Evolutionary conservation across 2,329 filamentous ascomycete species (phyloP).

Genomic region (Talaromyces sp.): DNA sequence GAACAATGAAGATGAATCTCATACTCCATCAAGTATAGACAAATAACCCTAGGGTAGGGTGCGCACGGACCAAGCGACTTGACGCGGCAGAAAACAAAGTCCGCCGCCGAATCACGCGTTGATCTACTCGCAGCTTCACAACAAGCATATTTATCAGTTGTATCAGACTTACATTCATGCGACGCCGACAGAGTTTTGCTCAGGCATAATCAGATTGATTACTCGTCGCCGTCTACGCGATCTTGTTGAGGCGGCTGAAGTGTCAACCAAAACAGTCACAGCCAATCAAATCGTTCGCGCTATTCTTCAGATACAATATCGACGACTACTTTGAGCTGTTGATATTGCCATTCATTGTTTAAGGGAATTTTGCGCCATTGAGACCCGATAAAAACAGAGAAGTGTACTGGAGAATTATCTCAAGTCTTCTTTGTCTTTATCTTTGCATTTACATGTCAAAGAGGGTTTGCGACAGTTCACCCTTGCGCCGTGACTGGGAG

Average conservation of each 20-base stretch:
- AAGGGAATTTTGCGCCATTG: background rate
- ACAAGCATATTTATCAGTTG: background rate
- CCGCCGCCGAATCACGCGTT: slow-evolving; percentile 4
- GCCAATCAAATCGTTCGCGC: slow-evolving; percentile 5
- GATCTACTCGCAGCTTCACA: background rate
- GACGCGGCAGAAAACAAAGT: slow-evolving; percentile 12
- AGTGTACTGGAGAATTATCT: background rate
- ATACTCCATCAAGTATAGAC: background rate
- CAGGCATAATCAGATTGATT: background rate
- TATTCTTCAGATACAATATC: background rate
- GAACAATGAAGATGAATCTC: slow-evolving; percentile 5
- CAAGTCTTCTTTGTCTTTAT: background rate
- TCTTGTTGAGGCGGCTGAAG: background rate
- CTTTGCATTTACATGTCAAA: background rate
- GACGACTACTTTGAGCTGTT: background rate
- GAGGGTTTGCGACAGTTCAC: background rate
- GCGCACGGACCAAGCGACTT: slow-evolving; percentile 2
- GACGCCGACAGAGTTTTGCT: too few species aligned
- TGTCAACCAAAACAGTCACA: background rate
- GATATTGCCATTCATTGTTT: background rate
- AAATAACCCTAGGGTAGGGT: background rate
- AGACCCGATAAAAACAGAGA: background rate
- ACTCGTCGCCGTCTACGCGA: background rate
- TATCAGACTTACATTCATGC: background rate
- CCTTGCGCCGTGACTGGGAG: background rate